Percentiles rank a stretch among this genome's conserved stretches.
Conservation (phyloP, 768 basidiomycete species). For the Bullera alba region DNA sequence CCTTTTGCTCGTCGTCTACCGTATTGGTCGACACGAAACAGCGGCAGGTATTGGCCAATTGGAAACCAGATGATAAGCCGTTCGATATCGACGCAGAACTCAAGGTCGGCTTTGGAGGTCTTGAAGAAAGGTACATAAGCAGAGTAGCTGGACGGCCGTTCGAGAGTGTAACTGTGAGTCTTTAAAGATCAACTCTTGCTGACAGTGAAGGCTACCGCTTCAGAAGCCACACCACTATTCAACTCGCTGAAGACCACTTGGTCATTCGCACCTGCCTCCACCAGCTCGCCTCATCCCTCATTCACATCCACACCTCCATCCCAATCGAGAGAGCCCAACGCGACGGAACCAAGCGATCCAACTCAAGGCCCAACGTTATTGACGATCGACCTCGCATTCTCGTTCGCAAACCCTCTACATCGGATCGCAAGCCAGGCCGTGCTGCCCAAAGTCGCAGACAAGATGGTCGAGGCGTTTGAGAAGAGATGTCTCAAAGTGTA, state of each 20-base stretch:
- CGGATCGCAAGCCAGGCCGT: slow-evolving; percentile 74
- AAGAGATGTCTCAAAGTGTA: slow-evolving; percentile 69
- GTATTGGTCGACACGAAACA: slow-evolving; percentile 49
- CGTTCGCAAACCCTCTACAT: slow-evolving; percentile 80
- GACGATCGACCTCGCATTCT: slow-evolving; percentile 73
- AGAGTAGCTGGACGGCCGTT: slow-evolving; percentile 71
- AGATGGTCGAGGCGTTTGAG: slow-evolving; percentile 92
- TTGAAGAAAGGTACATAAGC: slow-evolving; percentile 81
- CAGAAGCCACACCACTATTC: slow-evolving; percentile 37
- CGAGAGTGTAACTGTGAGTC: slow-evolving; percentile 68
- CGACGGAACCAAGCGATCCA: slow-evolving; percentile 6
- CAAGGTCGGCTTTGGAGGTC: slow-evolving; percentile 76
- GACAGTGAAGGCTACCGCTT: slow-evolving; percentile 21
- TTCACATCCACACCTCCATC: slow-evolving; percentile 8
- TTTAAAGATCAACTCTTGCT: neutral
- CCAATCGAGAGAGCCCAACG: slow-evolving; percentile 3
- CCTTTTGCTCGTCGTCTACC: slow-evolving; percentile 72
- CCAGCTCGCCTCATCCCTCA: slow-evolving; percentile 49
- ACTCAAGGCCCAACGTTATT: slow-evolving; percentile 61
- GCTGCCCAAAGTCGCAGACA: slow-evolving; percentile 74
- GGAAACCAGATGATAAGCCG: slow-evolving; percentile 42
- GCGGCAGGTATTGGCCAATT: slow-evolving; percentile 7
- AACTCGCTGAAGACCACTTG: slow-evolving; percentile 47
- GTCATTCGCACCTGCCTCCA: slow-evolving; percentile 61
- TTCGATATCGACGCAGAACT: slow-evolving; percentile 72